Evolutionary conservation across 2,329 filamentous ascomycete genomes (phyloP).

Genomic region (Nannizziopsis arthrosporioides): DNA sequence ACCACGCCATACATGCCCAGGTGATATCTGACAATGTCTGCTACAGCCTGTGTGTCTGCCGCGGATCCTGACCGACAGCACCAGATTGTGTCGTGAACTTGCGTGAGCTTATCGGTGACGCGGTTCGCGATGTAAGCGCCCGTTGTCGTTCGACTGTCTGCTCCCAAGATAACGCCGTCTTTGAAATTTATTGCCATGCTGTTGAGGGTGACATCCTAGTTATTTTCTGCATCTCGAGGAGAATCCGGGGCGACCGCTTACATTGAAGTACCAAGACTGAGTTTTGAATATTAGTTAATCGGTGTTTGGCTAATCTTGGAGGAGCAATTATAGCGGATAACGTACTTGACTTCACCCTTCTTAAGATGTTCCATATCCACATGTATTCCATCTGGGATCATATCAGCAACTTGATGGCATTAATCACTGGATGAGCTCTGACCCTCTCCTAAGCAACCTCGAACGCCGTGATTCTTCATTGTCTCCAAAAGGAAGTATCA

Average conservation of each 20-base stretch:
- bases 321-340: slow-evolving; percentile 15
- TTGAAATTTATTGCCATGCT: slow-evolving; percentile 99
- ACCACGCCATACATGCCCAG: slow-evolving; percentile 82
- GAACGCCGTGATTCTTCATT: slow-evolving; percentile 15
- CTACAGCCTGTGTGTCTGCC: slow-evolving; percentile 93
- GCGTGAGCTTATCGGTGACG: slow-evolving; percentile 97
- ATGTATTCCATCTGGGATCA: slow-evolving; percentile 79
- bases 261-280: slow-evolving; percentile 93
- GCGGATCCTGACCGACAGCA: slow-evolving; percentile 97
- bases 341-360: slow-evolving; percentile 97
- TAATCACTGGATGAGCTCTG: background rate
- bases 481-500: background rate
- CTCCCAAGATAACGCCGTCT: slow-evolving; percentile 90
- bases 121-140: slow-evolving; percentile 97
- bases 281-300: slow-evolving; percentile 7
- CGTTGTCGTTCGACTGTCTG: slow-evolving; percentile 93
- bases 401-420: slow-evolving; percentile 15
- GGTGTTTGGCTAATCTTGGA: background rate
- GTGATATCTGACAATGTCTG: slow-evolving; percentile 96
- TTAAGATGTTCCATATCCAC: slow-evolving; percentile 98
- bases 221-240: slow-evolving; percentile 18
- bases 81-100: slow-evolving; percentile 98
- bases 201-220: slow-evolving; percentile 24
- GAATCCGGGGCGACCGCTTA: slow-evolving; percentile 39
- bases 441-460: slow-evolving; percentile 17